Evolutionary conservation across 352 stramenopile genomes (phyloP), one percentile per base, ranked within the genome.

Genomic region (Phytopythium montanum): DNA sequence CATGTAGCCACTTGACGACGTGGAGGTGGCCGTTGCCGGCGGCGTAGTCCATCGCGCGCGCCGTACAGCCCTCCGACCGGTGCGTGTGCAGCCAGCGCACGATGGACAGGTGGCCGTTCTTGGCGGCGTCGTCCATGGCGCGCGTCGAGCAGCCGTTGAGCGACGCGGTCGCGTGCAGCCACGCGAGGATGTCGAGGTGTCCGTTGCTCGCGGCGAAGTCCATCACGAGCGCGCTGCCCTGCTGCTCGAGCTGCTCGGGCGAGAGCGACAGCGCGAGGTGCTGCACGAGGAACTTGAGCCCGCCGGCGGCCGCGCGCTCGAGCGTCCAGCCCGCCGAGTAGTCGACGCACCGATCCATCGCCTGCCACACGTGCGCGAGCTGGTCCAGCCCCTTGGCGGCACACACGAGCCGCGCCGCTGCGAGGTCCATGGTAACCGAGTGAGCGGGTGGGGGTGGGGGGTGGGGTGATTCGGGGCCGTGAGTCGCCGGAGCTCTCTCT

Each of bases 201-300:
- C 79, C 81, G 51, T 85, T 87, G 61, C 69, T 62, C 12, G 79
- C 79, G 19, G 81, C 81, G 56, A 89, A 91, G 56, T 89, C 81
- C 79, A 91, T 89, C 31, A 87, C 77, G 18, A 89, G 69, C 72
- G 72, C 75, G 56, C 69, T 72, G 23, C 21, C 61, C 36, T 71
- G 68, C 13, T 69, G 36, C 19, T 71, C 59, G 46, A 39, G 59
- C 29, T 66, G 63, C 60, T 56, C 64, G 39, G 61, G 58, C 16
- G 66, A 41, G 56, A 60, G 41, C 21, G 65, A 59, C 13, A 83
- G 64, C 41, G 81, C 81, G 53, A 90, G 58, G 49, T 88, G 78
- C 68, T 88, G 74, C 58, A 90, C 78, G 33, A 90, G 69, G 61
- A 74, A 86, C 69, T 87, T 86, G 68, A 76, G 65, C 21, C 81